These are phyloP conservation scores for Tuber indicum DNA, from an alignment of 495 filamentous ascomycete species.

Conservation along the genomic window DNA sequence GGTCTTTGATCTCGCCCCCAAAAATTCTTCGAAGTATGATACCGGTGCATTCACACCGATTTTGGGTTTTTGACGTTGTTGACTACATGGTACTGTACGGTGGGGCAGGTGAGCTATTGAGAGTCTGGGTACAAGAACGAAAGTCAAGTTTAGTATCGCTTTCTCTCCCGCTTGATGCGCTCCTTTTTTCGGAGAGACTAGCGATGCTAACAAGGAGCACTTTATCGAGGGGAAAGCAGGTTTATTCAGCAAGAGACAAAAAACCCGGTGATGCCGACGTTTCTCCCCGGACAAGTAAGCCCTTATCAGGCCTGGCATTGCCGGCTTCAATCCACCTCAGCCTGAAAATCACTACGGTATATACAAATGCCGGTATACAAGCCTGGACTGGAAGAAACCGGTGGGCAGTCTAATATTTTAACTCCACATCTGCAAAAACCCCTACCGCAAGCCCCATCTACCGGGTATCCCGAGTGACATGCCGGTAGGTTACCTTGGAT, in stretches of 20 bases:
- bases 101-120: background rate
- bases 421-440: background rate
- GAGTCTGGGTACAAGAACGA: background rate
- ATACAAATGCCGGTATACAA: background rate
- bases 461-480: background rate
- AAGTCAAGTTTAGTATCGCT: background rate
- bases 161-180: background rate
- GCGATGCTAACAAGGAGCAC: background rate
- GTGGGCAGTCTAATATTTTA: background rate
- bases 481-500: background rate
- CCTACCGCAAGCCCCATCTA: slow-evolving; percentile 1
- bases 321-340: background rate
- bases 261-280: background rate
- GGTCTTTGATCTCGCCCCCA: background rate
- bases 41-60: background rate
- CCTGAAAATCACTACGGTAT: background rate
- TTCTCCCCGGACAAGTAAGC: background rate
- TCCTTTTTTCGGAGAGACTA: background rate
- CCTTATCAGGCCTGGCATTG: background rate
- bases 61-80: background rate
- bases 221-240: background rate
- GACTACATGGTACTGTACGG: background rate
- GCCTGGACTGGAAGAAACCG: background rate
- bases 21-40: background rate
- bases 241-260: background rate